Base-by-base conservation (phyloP, 2,329 filamentous ascomycete species). In the Mollisiaceae sp. region DNA sequence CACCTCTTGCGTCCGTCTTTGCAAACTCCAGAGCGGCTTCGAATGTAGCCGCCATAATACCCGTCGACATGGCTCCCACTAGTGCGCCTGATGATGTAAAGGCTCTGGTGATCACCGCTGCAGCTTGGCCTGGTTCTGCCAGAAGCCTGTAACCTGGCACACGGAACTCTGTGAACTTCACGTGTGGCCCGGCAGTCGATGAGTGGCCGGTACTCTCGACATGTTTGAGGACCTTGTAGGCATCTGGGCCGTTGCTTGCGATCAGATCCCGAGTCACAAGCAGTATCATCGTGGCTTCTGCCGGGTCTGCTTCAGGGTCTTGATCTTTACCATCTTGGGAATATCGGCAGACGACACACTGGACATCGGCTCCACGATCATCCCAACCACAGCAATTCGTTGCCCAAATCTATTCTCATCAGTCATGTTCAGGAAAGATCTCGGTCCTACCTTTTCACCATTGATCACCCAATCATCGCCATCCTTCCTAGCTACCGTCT, bases 341-440 rank as follows among this genome's bases (percentile, higher is more conserved):
- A 65, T 35, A 70, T 24, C 83, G 81, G 71, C 83, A 85, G 4
- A 85, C 80, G 8, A 86, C 78, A 66, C 83, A 86, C 62, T 80
- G 78, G 1, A 87, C 74, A 50, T 85, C 82, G 1, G 83, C 82
- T 11, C 84, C 84, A 60, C 77, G 76, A 47, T 79, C 78, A 65
- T 86, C 84, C 83, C 83, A 86, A 15, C 84, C 84, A 0, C 78
- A 80, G 60, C 77, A 79, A 70, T 85, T 86, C 1, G 83, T 85
- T 12, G 84, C 82, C 84, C 84, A 86, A 45, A 85, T 75, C 80
- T 82, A 62, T 45, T 2, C 35, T 39, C 20, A 35, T 67, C 47
- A 67, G 43, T 35, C 2, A 11, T 9, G 3, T 38, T 55, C 24
- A 52, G 38, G n/a, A 9, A 41, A 38, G 24, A 58, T 18, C n/a